Evolutionary conservation across 2,329 filamentous ascomycete genomes (phyloP).

Genomic region (Apiospora aurea): DNA sequence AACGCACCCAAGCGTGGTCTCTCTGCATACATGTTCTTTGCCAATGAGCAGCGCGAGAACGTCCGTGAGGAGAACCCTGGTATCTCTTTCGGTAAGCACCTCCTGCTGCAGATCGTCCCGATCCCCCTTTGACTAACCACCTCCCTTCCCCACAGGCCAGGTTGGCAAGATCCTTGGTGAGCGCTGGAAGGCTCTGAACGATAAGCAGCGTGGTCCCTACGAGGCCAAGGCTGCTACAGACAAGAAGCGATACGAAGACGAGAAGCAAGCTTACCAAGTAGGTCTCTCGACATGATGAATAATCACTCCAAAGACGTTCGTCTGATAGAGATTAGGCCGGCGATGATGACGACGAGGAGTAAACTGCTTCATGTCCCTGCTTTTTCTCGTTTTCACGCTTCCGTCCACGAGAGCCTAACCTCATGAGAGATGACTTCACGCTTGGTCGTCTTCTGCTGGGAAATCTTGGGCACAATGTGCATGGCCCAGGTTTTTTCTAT

Average conservation of each 20-base stretch:
- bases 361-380: conserved; percentile 14
- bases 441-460: conserved; percentile 7
- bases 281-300: conserved; percentile 9
- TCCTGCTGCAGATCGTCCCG: background rate
- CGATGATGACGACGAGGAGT: conserved; percentile 58
- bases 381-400: conserved; percentile 32
- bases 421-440: conserved; percentile 24
- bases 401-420: conserved; percentile 29
- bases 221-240: conserved; percentile 96
- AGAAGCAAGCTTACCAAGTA: conserved; percentile 88
- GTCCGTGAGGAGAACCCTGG: conserved; percentile 98
- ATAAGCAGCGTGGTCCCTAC: conserved; percentile 92
- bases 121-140: background rate
- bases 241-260: conserved; percentile 99
- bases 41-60: conserved; percentile 98
- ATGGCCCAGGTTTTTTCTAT: conserved; percentile 26
- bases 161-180: conserved; percentile 98
- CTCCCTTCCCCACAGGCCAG: conserved; percentile 66
- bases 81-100: conserved; percentile 84
- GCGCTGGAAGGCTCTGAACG: conserved; percentile 96
- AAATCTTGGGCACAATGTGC: conserved; percentile 7
- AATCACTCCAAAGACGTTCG: conserved; percentile 29
- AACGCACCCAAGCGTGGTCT: conserved; percentile 99
- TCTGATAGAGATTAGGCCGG: conserved; percentile 48
- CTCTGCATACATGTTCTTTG: conserved; percentile 99